Percentiles rank a stretch among this genome's conserved stretches.
Evolutionary conservation across 352 stramenopile genomes (phyloP).

Genomic region (Thraustochytrium striatum): DNA sequence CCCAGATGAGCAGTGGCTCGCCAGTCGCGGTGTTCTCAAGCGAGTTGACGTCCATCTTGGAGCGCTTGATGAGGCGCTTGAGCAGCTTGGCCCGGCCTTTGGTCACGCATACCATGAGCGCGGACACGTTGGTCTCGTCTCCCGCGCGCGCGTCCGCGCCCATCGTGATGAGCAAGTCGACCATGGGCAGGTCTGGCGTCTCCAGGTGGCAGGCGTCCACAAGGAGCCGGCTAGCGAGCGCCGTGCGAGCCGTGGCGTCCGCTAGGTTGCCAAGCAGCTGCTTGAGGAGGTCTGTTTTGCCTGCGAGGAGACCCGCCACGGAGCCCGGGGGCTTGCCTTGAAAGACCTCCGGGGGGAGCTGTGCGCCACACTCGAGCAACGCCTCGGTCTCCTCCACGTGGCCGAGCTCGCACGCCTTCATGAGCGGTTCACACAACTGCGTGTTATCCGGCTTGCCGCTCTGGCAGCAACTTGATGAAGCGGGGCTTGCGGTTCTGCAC

Average conservation of each 20-base stretch:
- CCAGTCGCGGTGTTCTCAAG: not conserved
- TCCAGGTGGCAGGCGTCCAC: conserved; percentile 28
- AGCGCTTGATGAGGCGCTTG: not conserved
- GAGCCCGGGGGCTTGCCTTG: not conserved
- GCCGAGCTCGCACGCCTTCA: conserved; percentile 27
- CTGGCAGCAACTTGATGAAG: conserved; percentile 23
- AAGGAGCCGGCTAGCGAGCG: not conserved
- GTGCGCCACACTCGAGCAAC: not conserved
- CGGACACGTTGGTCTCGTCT: not conserved
- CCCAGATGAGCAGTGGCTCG: conserved; percentile 16
- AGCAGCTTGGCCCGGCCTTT: not conserved
- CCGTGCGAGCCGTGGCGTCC: not conserved
- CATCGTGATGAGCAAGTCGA: conserved; percentile 1
- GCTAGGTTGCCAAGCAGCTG: not conserved
- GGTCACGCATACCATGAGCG: not conserved
- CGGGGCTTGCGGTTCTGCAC: not conserved
- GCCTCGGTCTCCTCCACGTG: conserved; percentile 34
- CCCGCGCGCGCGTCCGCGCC: conserved; percentile 1
- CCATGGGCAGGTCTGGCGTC: not conserved
- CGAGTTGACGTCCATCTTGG: conserved; percentile 32
- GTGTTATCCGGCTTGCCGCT: conserved; percentile 19
- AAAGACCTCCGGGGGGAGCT: conserved; percentile 28
- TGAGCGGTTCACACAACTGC: not conserved
- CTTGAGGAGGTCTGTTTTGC: conserved; percentile 17
- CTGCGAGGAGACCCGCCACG: conserved; percentile 4